Percentiles rank a stretch among this genome's conserved stretches.
phyloP scores from a whole-genome alignment of 257 asterid species.

The Knoxia roxburghii region DNA sequence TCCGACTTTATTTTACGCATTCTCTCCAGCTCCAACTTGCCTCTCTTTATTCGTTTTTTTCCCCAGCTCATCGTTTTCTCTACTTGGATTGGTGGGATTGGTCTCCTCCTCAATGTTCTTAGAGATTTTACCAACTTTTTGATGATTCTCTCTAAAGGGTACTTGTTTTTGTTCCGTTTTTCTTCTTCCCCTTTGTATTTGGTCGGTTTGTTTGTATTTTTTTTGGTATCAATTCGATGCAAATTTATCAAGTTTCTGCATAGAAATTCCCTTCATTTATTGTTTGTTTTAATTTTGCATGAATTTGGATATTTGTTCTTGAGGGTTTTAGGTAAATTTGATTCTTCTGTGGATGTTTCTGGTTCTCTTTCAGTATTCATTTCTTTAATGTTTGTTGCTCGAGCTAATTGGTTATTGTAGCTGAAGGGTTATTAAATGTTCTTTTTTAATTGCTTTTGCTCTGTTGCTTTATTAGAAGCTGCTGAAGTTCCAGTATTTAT shows the following conservation, averaged over 20 bases:
- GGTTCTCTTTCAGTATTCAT: not conserved
- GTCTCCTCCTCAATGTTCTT: constrained; percentile 23
- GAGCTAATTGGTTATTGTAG: not conserved
- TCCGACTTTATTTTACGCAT: not conserved
- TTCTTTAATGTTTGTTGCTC: not conserved
- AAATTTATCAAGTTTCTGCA: not conserved
- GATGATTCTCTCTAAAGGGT: constrained; percentile 29
- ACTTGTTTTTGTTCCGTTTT: constrained; percentile 15
- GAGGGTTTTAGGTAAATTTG: not conserved
- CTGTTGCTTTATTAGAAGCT: too few relatives aligned
- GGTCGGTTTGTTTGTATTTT: not conserved
- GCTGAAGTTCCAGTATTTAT: not conserved
- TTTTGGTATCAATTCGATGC: constrained; percentile 5
- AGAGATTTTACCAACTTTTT: constrained; percentile 26
- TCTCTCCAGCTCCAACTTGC: not conserved
- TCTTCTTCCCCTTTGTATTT: not conserved
- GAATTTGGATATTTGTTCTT: not conserved
- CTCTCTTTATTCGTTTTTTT: constrained; percentile 14
- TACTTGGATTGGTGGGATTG: constrained; percentile 23
- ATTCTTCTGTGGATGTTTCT: not conserved
- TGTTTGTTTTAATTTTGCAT: not conserved
- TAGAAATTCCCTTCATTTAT: not conserved
- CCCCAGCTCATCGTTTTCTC: not conserved
- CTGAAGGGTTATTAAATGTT: constrained; percentile 4
- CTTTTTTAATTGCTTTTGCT: not conserved